Evolutionary conservation across 2,329 filamentous ascomycete genomes (phyloP).

Genomic region (Pseudogymnoascus sp.): DNA sequence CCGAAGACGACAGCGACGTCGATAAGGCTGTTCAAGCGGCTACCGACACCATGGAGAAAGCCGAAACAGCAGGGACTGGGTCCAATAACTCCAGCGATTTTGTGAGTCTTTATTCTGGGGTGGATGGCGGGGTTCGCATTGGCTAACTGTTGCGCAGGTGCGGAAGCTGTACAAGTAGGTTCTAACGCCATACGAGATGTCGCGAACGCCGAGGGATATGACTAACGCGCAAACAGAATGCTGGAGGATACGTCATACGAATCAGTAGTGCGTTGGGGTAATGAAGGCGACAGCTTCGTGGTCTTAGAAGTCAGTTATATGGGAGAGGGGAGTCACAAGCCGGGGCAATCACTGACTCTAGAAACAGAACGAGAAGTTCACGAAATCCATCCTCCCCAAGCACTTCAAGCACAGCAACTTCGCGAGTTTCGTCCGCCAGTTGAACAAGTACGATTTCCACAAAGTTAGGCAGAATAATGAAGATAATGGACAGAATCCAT

Average conservation of each 20-base stretch:
- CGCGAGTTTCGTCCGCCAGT: constrained; percentile 88
- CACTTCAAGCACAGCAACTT: constrained; percentile 99
- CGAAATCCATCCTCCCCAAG: constrained; percentile 91
- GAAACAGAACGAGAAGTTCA: constrained; percentile 89
- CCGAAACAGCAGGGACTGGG: constrained; percentile 24
- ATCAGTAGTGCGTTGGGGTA: constrained; percentile 90
- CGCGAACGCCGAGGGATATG: constrained; percentile 24
- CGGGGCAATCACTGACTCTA: constrained; percentile 18
- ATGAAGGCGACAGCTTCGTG: constrained; percentile 91
- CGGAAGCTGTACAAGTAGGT: constrained; percentile 95
- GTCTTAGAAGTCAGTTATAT: constrained; percentile 72
- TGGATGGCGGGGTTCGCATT: constrained; percentile 9
- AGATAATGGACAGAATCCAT: constrained; percentile 72
- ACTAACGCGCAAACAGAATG: constrained; percentile 59
- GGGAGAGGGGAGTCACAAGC: neutral
- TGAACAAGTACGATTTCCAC: constrained; percentile 98
- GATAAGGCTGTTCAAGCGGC: neutral
- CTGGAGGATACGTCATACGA: constrained; percentile 90
- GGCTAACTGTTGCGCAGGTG: constrained; percentile 51
- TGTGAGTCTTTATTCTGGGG: constrained; percentile 50
- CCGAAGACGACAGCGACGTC: neutral
- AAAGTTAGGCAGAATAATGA: constrained; percentile 91
- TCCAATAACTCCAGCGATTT: constrained; percentile 91
- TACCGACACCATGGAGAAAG: constrained; percentile 26
- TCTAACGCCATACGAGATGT: constrained; percentile 10